Evolutionary conservation across 202 grass and related monocot genomes (phyloP).

Genomic region (Musa balbisiana): DNA sequence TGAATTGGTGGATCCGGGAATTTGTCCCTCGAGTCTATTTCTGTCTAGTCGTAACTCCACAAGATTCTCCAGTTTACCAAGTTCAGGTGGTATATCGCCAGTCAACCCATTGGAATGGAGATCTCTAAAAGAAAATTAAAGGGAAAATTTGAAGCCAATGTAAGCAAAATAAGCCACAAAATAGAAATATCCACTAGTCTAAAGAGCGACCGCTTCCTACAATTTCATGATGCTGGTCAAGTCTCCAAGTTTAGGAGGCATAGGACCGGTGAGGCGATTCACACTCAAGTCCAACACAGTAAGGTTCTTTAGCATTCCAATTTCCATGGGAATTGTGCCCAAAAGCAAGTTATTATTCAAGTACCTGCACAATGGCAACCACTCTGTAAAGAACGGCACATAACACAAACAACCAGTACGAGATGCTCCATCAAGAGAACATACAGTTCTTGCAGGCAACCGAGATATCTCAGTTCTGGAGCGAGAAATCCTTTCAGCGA

Average conservation of each 20-base stretch:
- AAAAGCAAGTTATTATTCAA: constrained; percentile 75
- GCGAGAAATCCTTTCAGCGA: constrained; percentile 87
- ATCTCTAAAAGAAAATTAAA: constrained; percentile 42
- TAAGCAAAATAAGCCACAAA: constrained; percentile 11
- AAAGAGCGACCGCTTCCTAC: constrained; percentile 33
- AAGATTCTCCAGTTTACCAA: constrained; percentile 75
- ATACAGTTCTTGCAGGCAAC: constrained; percentile 83
- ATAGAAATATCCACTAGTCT: not conserved
- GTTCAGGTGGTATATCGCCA: constrained; percentile 59
- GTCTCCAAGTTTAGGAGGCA: constrained; percentile 52
- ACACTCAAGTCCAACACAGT: constrained; percentile 67
- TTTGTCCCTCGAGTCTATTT: constrained; percentile 68
- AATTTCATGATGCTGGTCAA: constrained; percentile 53
- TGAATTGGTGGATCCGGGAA: constrained; percentile 44
- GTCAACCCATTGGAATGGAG: constrained; percentile 75
- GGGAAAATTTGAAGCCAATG: constrained; percentile 12
- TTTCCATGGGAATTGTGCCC: constrained; percentile 64
- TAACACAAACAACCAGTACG: not conserved
- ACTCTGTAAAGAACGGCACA: not conserved
- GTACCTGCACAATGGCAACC: constrained; percentile 33
- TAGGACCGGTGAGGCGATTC: constrained; percentile 71
- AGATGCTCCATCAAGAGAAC: constrained; percentile 3
- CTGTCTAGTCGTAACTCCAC: constrained; percentile 70
- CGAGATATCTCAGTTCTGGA: constrained; percentile 44
- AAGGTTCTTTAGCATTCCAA: constrained; percentile 62